Evolutionary conservation across 352 stramenopile genomes (phyloP), one percentile per base, ranked within the genome.

Genomic region (Pythium sp.): DNA sequence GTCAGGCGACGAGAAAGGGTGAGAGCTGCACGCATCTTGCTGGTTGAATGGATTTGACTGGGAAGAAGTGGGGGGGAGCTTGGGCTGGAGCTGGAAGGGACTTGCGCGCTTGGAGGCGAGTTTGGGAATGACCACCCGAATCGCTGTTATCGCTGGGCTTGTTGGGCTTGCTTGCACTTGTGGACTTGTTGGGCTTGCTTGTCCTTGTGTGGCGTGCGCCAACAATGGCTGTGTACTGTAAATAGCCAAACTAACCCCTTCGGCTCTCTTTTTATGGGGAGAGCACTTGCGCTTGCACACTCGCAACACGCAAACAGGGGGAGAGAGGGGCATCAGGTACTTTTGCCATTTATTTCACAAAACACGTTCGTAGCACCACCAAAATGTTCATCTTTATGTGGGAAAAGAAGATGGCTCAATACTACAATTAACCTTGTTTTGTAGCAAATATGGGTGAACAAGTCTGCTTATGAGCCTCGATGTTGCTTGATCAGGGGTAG

Each of bases 11-110:
- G 74, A 24, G 72, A 68, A 47, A 81, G 47, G 20, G 59, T 34
- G 56, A 80, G 26, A 60, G 75, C 77, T 59, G 75, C 59, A 57
- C 71, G 76, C 78, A 86, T 86, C 7, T 14, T 71, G 26, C 11
- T 51, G 30, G 30, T 5, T 32, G 26, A n/a, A 5, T 55, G 26
- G 62, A 20, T 30, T 12, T 49, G 18, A 15, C 36, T 49, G 8
- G 47, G 26, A 12, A 22, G 58, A 43, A 11, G 47, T 55, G 12
- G 47, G 65, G 47, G 65, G 15, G 14, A 46, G 38, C 38, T 46
- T 46, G 38, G 12, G 46, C 22, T n/a, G 34, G 54, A 18, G 34
- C 18, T 47, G 65, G 36, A 24, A 20, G 38, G 38, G 24, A 61
- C 54, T 62, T 66, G 66, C 15, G 47, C 12, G 34, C 46, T 36